Evolutionary conservation across 768 basidiomycete species (phyloP), one percentile per base, ranked within the genome.

Genomic region (Erythrobasidium yunnanense): DNA sequence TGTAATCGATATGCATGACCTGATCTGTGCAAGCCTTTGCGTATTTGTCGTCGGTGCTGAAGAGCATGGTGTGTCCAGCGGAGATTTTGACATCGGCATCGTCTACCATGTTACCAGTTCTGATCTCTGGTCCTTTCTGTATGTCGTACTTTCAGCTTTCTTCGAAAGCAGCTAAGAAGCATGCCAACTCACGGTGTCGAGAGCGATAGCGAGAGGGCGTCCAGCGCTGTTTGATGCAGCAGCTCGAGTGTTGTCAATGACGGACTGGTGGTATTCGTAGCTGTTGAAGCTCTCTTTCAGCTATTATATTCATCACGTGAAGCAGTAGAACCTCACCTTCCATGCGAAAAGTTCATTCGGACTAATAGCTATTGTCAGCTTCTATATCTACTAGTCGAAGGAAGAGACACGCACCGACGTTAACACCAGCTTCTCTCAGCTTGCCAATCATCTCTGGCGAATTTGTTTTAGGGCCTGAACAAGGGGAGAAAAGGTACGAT

Each of bases 341-440:
- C 95, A 84, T 99, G 95, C 60, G 93, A 97, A 77, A 97, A 99
- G 83, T 99, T 99, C 95, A 99, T 97, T 78, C 95, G 92, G 70
- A 99, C 95, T 96, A 72, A 30, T 45, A 65, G 60, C 29, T 32
- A 47, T 49, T 29, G 27, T 27, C 47, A 4, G 8, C 51, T 22
- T 15, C 5, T 53, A 4, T 1, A 11, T 18, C 46, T 63, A 18
- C 18, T 18, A 38, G 42, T 34, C 25, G 35, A 35, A 23, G 42
- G 45, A 56, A 47, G 33, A n/a, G 20, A 0, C 18, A 80, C 90
- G 70, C 68, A 93, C 93, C 92, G 76, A 99, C 87, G 81, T 96
- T 97, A 77, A 99, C 88, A 74, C 95, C 95, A 38, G 92, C 92
- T 66, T 84, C 81, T 74, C 86, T 82, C 75, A 99, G 82, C 75